Evolutionary conservation across 495 filamentous ascomycete species (phyloP), one percentile per base, ranked within the genome.

Genomic region (Clavariopsis aquatica): DNA sequence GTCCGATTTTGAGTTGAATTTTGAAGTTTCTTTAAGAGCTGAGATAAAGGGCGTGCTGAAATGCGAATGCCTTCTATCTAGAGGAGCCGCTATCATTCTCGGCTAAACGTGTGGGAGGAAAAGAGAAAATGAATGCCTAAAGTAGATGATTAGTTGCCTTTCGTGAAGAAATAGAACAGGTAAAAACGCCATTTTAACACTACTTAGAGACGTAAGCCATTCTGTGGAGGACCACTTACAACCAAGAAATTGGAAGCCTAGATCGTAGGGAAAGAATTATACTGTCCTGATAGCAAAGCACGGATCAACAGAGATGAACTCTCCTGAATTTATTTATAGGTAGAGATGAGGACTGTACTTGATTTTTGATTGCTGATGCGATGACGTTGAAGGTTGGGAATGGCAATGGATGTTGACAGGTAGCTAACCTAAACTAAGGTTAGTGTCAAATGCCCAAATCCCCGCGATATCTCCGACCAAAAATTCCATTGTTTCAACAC

Each of bases 31-130:
- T 23, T 57, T 12, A 19, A 66, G 63, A 23, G 56, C 28, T 13
- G 56, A 60, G 1, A 49, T 15, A 26, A 66, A 66, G 1, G 49
- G 49, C 3, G 31, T n/a, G 10, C 23, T 60, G 36, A 66, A 28
- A 7, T 29, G 51, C 10, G 49, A 41, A 13, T 9, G 38, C 38
- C 5, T 43, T 43, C 38, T 26, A 1, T n/a, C 20, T 17, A 53
- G 51, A 17, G 51, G 19, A 8, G 51, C 9, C 15, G 12, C 4
- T 53, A 27, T 10, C 51, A 53, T 53, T 26, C 2, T 19, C 34
- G 6, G 47, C 20, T 24, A 9, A 17, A 2, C 9, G 12, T n/a
- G 4, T 3, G 13, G n/a, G 38, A 17, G 3, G 13, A 43, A 43
- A 17, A 2, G n/a, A n/a, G 5, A 8, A 43, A 9, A 43, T 2